Base-by-base conservation (phyloP, 2,329 filamentous ascomycete species). In the Ceratocystis diversiconidia region DNA sequence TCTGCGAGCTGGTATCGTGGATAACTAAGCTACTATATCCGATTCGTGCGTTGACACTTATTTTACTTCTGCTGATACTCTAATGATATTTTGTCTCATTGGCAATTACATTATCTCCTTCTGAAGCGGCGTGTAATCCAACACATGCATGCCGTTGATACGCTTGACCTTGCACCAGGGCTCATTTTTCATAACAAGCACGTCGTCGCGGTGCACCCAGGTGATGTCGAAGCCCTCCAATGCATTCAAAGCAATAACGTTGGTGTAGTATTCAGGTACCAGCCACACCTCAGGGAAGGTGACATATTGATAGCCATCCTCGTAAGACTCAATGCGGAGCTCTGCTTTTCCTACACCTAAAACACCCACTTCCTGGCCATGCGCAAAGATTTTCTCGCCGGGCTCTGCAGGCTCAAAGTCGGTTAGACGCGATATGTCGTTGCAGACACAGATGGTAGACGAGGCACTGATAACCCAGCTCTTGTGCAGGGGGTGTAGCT, bases 391-490 rank as follows among this genome's bases (percentile, higher is more conserved):
- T 10, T 50, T 63, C 17, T 62, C 55, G 6, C 63, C 66, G n/a
- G 59, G 48, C n/a, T 28, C 52, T 19, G 48, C 63, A n/a, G 28
- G 22, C 12, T 65, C 66, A 52, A 67, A 67, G 30, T 65, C 63
- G 25, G 25, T 41, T 1, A 67, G 57, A 36, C 62, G 55, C n/a
- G 59, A 52, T 28, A 32, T 59, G 59, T 67, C 46, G 41, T 67
- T 67, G 60, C 66, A 65, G 12, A 67, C 41, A 36, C 66, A 67
- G 15, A 67, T 61, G 41, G 32, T 62, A 10, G 62, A 65, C 48
- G 63, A 62, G 28, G 64, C 62, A 41, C 66, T 67, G n/a, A 67
- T 60, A 28, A 67, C 62, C 66, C 66, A 67, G 59, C 66, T 67
- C 48, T 67, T 67, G 10, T 64, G 44, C 28, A 67, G 62, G 3